Evolutionary conservation across 129 eudicot species (phyloP).

Genomic region (Erigeron canadensis): DNA sequence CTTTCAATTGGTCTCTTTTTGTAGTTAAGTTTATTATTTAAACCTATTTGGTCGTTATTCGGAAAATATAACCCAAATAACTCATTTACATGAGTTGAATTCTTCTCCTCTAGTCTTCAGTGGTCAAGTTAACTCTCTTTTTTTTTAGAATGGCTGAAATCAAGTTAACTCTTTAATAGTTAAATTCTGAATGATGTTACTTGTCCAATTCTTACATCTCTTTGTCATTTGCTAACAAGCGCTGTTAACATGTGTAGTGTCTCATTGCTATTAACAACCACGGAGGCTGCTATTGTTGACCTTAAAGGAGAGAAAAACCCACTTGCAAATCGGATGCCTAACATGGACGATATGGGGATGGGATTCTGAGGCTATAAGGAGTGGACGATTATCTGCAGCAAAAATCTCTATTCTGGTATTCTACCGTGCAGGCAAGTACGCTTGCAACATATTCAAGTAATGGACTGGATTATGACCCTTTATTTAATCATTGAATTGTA

Average conservation of each 20-base stretch:
- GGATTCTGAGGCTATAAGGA: too few species aligned
- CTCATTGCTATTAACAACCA: slow-evolving; percentile 70
- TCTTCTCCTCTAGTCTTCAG: background rate
- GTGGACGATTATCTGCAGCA: background rate
- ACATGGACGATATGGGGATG: slow-evolving; percentile 68
- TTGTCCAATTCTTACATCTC: background rate
- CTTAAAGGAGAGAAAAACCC: slow-evolving; percentile 67
- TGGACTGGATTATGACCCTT: background rate
- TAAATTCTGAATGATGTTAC: background rate
- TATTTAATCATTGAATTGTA: too few species aligned
- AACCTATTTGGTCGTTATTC: background rate
- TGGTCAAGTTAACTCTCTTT: too few species aligned
- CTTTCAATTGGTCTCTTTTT: background rate
- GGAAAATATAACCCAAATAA: background rate
- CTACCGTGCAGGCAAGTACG: too few species aligned
- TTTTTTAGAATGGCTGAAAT: too few species aligned
- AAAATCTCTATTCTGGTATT: too few species aligned
- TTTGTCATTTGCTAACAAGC: background rate
- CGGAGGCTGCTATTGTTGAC: slow-evolving; percentile 69
- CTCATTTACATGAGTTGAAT: background rate
- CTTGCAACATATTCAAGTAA: too few species aligned
- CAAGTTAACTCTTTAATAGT: too few species aligned
- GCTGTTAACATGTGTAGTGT: slow-evolving; percentile 44
- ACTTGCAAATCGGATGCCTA: slow-evolving; percentile 63
- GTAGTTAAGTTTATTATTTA: background rate